Evolutionary conservation across 352 stramenopile species (phyloP), one percentile per base, ranked within the genome.

Genomic region (Globisporangium polare): DNA sequence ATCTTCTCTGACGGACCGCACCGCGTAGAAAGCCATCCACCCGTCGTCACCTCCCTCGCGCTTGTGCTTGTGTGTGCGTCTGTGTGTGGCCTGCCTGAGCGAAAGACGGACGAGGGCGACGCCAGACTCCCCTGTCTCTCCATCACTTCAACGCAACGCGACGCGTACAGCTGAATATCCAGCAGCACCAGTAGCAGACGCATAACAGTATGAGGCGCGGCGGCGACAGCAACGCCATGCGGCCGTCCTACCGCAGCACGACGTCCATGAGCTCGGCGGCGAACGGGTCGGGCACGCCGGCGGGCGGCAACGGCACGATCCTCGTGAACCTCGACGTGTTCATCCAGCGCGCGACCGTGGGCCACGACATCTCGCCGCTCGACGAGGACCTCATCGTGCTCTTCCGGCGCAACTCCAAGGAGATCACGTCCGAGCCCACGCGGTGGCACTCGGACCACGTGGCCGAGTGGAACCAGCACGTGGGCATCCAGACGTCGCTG

Each of bases 371-470:
- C 68, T 86, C 73, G 50, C 72, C 83, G 17, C 68, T 65, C n/a
- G 83, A 92, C 57, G 74, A 89, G 35, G 78, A 90, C 53, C 69
- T 92, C 58, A 86, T 92, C 69, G 83, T 92, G 65, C 77, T 92
- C 50, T 90, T 92, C 66, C 80, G 83, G 17, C 83, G 83, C 64
- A 92, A 92, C 47, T 84, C 71, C 62, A 92, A 92, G 62, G 83
- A 92, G 61, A 71, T 92, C 41, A 85, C 78, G 62, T 89, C 78
- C 12, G 75, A 90, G 58, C 77, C 83, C 13, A 81, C 78, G 54
- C 78, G 66, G 13, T 92, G 83, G 83, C 76, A 75, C 49, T 56
- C 66, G 41, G 83, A 90, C 29, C 83, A 92, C 59, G 76, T 84
- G 27, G 83, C 83, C 47, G 77, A 79, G 52, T 92, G 83, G 83